phyloP scores from a whole-genome alignment of 1,139 yeast genomes.

The Scheffersomyces cryptocercus region DNA sequence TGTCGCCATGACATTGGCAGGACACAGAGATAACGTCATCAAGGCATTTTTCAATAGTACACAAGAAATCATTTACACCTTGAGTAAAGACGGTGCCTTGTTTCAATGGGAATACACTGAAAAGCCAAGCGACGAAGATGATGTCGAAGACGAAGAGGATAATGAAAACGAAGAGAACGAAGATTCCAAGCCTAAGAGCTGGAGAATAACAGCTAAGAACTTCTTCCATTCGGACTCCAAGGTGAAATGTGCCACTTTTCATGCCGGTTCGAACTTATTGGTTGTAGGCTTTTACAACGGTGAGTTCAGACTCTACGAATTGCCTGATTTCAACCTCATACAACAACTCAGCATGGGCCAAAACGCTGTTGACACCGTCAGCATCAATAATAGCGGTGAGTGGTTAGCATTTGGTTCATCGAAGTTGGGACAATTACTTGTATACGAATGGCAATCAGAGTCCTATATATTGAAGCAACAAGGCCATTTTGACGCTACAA shows the following conservation, averaged over 20 bases:
- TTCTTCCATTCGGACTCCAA: slow-evolving; percentile 72
- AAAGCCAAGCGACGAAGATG: slow-evolving; percentile 42
- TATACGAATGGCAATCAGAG: slow-evolving; percentile 99
- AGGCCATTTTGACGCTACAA: slow-evolving; percentile 93
- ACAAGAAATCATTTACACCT: slow-evolving; percentile 87
- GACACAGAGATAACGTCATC: slow-evolving; percentile 87
- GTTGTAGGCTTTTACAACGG: slow-evolving; percentile 93
- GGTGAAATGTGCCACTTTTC: slow-evolving; percentile 83
- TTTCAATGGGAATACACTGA: slow-evolving; percentile 86
- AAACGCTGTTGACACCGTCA: slow-evolving; percentile 80
- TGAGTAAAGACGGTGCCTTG: slow-evolving; percentile 93
- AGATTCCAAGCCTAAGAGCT: slow-evolving; percentile 42
- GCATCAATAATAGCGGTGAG: slow-evolving; percentile 83
- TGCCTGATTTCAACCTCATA: slow-evolving; percentile 67
- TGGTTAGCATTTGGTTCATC: slow-evolving; percentile 97
- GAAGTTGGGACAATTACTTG: slow-evolving; percentile 87
- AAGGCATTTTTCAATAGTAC: slow-evolving; percentile 82
- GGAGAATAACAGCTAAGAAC: slow-evolving; percentile 84
- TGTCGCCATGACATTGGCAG: slow-evolving; percentile 85
- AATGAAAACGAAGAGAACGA: slow-evolving; percentile 34
- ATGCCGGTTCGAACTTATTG: slow-evolving; percentile 64
- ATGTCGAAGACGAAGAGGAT: slow-evolving; percentile 40
- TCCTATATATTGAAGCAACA: slow-evolving; percentile 94
- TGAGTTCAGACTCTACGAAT: slow-evolving; percentile 88
- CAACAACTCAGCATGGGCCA: slow-evolving; percentile 94